Conservation (phyloP, 176 grass and related monocot species). For the Metroxylon sagu region DNA sequence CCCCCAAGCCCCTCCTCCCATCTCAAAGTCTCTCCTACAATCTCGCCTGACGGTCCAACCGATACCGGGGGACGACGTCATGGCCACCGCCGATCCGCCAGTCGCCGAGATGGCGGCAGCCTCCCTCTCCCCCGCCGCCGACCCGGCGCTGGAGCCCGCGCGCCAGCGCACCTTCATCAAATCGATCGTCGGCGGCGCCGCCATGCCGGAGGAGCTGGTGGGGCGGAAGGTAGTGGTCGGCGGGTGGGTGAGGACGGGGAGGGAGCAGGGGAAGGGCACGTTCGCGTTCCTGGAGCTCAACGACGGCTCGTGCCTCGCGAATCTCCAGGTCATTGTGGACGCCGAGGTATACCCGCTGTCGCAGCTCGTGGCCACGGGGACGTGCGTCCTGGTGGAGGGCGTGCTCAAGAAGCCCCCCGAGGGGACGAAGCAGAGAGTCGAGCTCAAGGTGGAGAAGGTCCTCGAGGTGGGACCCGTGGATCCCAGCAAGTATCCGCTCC, state of each 20-base stretch:
- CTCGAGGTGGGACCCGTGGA: slow-evolving; percentile 74
- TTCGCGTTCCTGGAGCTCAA: slow-evolving; percentile 87
- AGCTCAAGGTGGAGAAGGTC: slow-evolving; percentile 54
- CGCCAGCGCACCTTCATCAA: slow-evolving; percentile 26
- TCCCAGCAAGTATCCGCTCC: slow-evolving; percentile 61
- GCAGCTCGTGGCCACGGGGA: slow-evolving; percentile 59
- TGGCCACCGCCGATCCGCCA: not conserved
- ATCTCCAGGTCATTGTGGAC: slow-evolving; percentile 74
- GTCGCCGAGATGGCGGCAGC: slow-evolving; percentile 23
- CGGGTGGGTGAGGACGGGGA: slow-evolving; percentile 70
- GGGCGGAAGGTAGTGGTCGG: slow-evolving; percentile 55
- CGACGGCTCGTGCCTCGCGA: slow-evolving; percentile 71
- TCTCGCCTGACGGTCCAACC: no score
- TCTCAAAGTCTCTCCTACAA: no score
- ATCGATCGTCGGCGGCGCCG: slow-evolving; percentile 24
- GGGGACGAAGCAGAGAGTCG: slow-evolving; percentile 68
- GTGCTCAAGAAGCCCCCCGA: slow-evolving; percentile 63
- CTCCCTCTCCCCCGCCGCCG: slow-evolving; percentile 11
- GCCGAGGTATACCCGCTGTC: slow-evolving; percentile 43
- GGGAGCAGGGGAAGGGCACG: slow-evolving; percentile 56
- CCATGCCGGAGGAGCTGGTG: slow-evolving; percentile 7
- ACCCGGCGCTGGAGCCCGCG: slow-evolving; percentile 24
- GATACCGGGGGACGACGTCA: no score
- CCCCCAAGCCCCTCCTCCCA: no score
- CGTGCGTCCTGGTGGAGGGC: slow-evolving; percentile 76